Evolutionary conservation across 164 flowering plant genomes (phyloP).

Genomic region (Vitis rotundifolia): DNA sequence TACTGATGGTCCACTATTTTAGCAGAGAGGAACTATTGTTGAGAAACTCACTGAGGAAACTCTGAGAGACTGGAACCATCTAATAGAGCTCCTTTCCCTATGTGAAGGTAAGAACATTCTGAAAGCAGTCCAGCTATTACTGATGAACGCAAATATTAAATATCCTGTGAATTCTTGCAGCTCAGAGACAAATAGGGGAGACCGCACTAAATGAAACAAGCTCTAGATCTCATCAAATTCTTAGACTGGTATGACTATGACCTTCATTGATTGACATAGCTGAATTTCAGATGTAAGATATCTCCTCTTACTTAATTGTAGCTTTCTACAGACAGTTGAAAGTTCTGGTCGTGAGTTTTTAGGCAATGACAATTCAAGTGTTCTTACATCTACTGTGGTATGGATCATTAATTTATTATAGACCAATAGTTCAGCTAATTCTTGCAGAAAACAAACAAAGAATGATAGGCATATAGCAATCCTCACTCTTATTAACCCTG

Average conservation of each 20-base stretch:
- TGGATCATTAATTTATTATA: slow-evolving; percentile 4
- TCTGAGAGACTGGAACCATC: slow-evolving; percentile 49
- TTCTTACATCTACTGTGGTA: slow-evolving; percentile 53
- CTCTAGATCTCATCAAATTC: slow-evolving; percentile 71
- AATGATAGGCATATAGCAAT: not conserved
- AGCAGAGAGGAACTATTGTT: slow-evolving; percentile 48
- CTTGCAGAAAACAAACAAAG: not conserved
- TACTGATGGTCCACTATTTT: slow-evolving; percentile 1
- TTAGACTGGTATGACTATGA: slow-evolving; percentile 42
- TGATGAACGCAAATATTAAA: not conserved
- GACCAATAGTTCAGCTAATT: not conserved
- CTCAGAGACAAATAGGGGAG: slow-evolving; percentile 58
- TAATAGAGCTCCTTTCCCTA: slow-evolving; percentile 46
- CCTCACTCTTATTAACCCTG: too few species aligned
- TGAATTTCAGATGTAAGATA: not conserved
- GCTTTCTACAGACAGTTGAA: slow-evolving; percentile 40
- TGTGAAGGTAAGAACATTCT: slow-evolving; percentile 43
- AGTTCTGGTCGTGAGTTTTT: slow-evolving; percentile 37
- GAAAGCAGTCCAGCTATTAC: not conserved
- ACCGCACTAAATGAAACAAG: slow-evolving; percentile 55
- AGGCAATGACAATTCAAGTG: slow-evolving; percentile 35
- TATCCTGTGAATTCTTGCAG: slow-evolving; percentile 27
- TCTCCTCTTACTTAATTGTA: not conserved
- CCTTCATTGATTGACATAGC: too few species aligned
- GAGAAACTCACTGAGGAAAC: slow-evolving; percentile 63